phyloP scores from a whole-genome alignment of 257 asterid genomes.

The Ophiorrhiza pumila region DNA sequence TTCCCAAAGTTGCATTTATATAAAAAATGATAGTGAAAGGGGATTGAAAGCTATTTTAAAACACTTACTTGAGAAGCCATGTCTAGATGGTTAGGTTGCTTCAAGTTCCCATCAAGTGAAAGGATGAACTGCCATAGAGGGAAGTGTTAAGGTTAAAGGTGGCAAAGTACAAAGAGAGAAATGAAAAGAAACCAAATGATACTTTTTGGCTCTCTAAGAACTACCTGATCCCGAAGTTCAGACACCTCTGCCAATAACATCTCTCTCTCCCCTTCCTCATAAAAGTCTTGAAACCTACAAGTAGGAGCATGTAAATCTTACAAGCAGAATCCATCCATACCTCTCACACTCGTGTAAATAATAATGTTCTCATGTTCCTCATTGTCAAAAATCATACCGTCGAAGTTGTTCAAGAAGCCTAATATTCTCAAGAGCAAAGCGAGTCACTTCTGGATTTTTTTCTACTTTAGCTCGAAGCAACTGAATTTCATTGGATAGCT shows the following conservation, averaged over 20 bases:
- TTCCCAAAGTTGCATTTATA: neutral
- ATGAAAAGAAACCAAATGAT: neutral
- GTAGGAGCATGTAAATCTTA: neutral
- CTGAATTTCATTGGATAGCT: constrained; percentile 68
- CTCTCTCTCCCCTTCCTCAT: constrained; percentile 95
- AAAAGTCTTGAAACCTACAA: constrained; percentile 82
- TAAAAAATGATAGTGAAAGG: constrained; percentile 10
- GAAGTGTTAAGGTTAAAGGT: neutral
- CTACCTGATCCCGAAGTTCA: constrained; percentile 78
- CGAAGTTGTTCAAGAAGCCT: constrained; percentile 83
- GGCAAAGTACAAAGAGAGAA: constrained; percentile 9
- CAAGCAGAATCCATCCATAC: constrained; percentile 6
- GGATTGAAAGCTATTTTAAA: constrained; percentile 14
- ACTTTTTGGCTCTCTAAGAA: constrained; percentile 13
- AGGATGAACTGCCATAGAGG: constrained; percentile 46
- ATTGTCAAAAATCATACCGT: constrained; percentile 35
- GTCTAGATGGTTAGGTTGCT: constrained; percentile 42
- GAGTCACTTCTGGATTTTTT: constrained; percentile 94
- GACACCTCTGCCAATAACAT: constrained; percentile 70
- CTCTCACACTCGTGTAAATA: neutral
- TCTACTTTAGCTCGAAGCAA: constrained; percentile 67
- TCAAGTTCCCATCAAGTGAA: constrained; percentile 58
- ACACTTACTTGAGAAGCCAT: constrained; percentile 33
- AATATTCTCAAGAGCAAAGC: constrained; percentile 90
- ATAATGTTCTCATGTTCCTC: neutral